Evolutionary conservation across 805 yeast species (phyloP).

Genomic region (Lachancea nothofagi): DNA sequence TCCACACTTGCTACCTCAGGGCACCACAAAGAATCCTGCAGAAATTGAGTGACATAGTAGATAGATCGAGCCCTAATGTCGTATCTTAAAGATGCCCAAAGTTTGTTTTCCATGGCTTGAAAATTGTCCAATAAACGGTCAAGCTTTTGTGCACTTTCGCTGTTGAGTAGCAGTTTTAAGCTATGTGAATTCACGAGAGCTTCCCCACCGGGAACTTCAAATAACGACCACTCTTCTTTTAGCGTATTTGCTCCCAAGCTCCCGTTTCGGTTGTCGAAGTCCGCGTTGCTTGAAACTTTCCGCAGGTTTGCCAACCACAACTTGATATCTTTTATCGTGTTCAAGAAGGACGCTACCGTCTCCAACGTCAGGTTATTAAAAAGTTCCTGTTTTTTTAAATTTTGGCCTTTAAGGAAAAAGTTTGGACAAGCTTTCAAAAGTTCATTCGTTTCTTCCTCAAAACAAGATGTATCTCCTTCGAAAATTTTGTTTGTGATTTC

Average conservation of each 20-base stretch:
- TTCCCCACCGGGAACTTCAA: slow-evolving; percentile 31
- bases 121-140: slow-evolving; percentile 19
- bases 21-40: slow-evolving; percentile 27
- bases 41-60: slow-evolving; percentile 24
- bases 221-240: slow-evolving; percentile 37
- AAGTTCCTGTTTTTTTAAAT: slow-evolving; percentile 44
- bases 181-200: slow-evolving; percentile 14
- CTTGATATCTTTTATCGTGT: slow-evolving; percentile 51
- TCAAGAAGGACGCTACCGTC: slow-evolving; percentile 46
- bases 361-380: slow-evolving; percentile 49
- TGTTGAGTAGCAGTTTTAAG: slow-evolving; percentile 20
- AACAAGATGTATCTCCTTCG: slow-evolving; percentile 15
- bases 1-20: slow-evolving; percentile 30
- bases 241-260: slow-evolving; percentile 17
- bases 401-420: slow-evolving; percentile 25
- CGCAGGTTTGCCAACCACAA: slow-evolving; percentile 55
- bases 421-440: slow-evolving; percentile 28
- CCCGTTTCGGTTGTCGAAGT: slow-evolving; percentile 2
- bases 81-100: slow-evolving; percentile 26
- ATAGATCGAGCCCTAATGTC: slow-evolving; percentile 29
- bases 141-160: slow-evolving; percentile 17
- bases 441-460: slow-evolving; percentile 27
- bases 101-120: slow-evolving; percentile 14
- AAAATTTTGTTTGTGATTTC: slow-evolving; percentile 32
- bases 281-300: slow-evolving; percentile 31